Conservation (phyloP, 2,329 filamentous ascomycete species). For the Apiospora rasikravindrae region DNA sequence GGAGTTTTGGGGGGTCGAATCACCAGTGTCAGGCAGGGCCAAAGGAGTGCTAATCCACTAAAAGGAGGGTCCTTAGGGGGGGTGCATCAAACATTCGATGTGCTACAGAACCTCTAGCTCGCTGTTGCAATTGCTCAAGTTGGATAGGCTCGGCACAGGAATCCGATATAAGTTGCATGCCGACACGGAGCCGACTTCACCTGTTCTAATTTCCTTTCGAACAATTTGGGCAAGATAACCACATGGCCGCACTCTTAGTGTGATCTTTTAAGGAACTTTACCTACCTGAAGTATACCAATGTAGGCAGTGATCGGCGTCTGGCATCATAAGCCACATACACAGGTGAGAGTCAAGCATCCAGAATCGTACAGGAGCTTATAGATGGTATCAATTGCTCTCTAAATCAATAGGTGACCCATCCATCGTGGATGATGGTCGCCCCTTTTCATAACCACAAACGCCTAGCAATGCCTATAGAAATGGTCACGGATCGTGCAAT, state of each 20-base stretch:
- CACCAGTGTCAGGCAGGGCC: neutral
- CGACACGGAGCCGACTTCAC: neutral
- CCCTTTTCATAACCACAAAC: constrained; percentile 10
- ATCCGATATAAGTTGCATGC: neutral
- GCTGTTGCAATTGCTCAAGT: neutral
- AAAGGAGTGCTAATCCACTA: neutral
- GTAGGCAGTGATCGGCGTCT: neutral
- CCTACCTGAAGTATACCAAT: neutral
- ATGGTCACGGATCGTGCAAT: neutral
- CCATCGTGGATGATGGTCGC: neutral
- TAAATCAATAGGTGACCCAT: constrained; percentile 2
- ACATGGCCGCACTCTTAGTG: neutral
- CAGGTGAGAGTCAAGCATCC: neutral
- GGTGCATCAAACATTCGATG: constrained; percentile 2
- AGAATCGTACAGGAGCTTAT: neutral
- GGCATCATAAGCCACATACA: neutral
- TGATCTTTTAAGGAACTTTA: neutral
- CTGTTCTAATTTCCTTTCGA: neutral
- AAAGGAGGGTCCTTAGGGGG: neutral
- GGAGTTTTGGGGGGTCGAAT: constrained; percentile 2
- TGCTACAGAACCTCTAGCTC: neutral
- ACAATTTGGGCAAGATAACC: neutral
- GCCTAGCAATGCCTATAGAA: constrained; percentile 17
- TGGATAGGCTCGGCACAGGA: neutral
- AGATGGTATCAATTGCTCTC: constrained; percentile 16